phyloP scores from a whole-genome alignment of 2,329 filamentous ascomycete genomes.

The Fusarium torulosum region DNA sequence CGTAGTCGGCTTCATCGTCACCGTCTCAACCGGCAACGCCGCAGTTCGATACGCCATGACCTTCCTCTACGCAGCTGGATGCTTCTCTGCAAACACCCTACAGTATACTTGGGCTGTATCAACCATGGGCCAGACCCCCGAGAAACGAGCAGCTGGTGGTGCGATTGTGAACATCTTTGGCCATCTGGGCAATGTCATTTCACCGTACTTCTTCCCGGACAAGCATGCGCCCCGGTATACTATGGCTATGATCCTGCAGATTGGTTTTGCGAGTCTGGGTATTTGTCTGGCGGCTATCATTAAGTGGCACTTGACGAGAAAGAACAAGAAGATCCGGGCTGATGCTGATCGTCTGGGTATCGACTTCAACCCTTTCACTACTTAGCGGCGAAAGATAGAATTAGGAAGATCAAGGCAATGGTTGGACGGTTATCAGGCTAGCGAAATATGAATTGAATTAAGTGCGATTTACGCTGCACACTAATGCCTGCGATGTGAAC shows the following conservation, averaged over 20 bases:
- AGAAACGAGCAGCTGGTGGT: conserved; percentile 54
- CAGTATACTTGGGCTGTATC: conserved; percentile 54
- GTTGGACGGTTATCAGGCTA: too few species aligned
- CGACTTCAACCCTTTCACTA: conserved; percentile 37
- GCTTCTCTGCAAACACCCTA: conserved; percentile 51
- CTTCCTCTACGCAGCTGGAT: conserved; percentile 41
- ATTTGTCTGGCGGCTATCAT: conserved; percentile 15
- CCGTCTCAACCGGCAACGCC: conserved; percentile 63
- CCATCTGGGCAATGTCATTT: conserved; percentile 56
- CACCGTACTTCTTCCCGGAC: conserved; percentile 55
- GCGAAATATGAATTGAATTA: too few species aligned
- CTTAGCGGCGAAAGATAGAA: not conserved
- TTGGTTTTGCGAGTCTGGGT: conserved; percentile 31
- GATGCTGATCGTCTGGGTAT: conserved; percentile 31
- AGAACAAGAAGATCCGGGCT: conserved; percentile 38
- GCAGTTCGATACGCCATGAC: conserved; percentile 42
- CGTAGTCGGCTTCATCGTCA: conserved; percentile 69
- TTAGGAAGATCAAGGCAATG: too few species aligned
- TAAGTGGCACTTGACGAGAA: conserved; percentile 34
- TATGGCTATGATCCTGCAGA: conserved; percentile 47
- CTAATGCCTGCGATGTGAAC: too few species aligned
- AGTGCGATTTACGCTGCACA: too few species aligned
- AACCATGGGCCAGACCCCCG: conserved; percentile 52
- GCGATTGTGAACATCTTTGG: conserved; percentile 55
- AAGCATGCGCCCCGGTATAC: conserved; percentile 49